These are phyloP conservation scores for Fusarium sp. DNA, from an alignment of 2,329 filamentous ascomycete genomes.

Conservation along the genomic window DNA sequence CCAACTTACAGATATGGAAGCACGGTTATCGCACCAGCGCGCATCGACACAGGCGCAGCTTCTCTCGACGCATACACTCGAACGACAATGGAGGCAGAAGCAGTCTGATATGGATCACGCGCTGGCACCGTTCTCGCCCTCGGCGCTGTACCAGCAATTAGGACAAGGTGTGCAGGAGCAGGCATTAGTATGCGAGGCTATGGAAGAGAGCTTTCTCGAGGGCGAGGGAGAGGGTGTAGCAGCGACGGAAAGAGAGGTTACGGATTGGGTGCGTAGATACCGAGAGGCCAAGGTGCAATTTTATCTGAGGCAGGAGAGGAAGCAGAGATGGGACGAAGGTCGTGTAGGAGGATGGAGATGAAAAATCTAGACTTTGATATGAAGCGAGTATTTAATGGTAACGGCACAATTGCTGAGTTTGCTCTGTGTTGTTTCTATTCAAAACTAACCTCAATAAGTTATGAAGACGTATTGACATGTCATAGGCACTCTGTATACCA, in stretches of 20 bases:
- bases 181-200: constrained; percentile 79
- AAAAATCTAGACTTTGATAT: neutral
- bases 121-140: constrained; percentile 85
- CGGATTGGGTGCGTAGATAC: constrained; percentile 86
- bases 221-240: constrained; percentile 53
- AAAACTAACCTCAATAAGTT: neutral
- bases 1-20: constrained; percentile 71
- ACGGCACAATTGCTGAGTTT: neutral
- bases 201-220: constrained; percentile 95
- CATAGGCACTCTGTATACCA: neutral
- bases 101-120: constrained; percentile 90
- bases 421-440: neutral
- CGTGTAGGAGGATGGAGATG: constrained; percentile 93
- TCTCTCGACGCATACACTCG: constrained; percentile 84
- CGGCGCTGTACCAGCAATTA: constrained; percentile 85
- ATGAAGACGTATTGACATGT: neutral
- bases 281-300: constrained; percentile 82
- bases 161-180: constrained; percentile 84
- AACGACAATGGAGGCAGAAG: constrained; percentile 91
- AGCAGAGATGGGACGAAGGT: constrained; percentile 95
- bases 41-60: constrained; percentile 82
- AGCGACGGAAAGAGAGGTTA: constrained; percentile 83
- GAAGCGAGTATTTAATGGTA: neutral
- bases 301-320: constrained; percentile 86
- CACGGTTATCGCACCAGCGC: constrained; percentile 69